Evolutionary conservation across 108 stramenopile genomes (phyloP), one percentile per base, ranked within the genome.

Genomic region (Pseudonitzschia multistriata): DNA sequence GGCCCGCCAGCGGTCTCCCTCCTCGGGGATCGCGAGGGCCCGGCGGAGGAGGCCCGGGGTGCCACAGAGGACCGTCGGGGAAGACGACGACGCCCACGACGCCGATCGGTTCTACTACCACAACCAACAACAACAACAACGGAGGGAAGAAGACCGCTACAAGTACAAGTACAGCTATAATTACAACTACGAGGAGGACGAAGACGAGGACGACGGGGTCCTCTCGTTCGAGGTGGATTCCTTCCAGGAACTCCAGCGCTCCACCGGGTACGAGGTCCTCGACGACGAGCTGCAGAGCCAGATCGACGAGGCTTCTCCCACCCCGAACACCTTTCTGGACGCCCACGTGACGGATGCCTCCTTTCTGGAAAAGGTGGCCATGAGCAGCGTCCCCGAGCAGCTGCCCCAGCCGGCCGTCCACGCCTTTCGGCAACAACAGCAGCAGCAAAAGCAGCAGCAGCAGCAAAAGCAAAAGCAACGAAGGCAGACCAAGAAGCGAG

Each of bases 351-450:
- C 53, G 6, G 75, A 79, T 52, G 84, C 80, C 2, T 68, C 76
- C 4, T 53, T 27, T 5, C 29, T 85, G 29, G 85, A 85, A 79
- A 82, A 78, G 72, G 63, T 85, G 3, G 85, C 85, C 79, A 85
- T 85, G 85, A 49, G 66, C 8, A 73, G 67, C 37, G 71, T 85
- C 31, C 81, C 81, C 10, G 62, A 78, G 49, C 85, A 85, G 42
- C 62, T 85, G 8, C 85, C 85, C 4, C 54, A 66, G 27, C 74
- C 72, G 14, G 81, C 80, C 48, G 62, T 82, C 10, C 45, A 73
- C 25, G 84, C 81, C 14, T 55, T 82, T 11, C 35, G 47, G 14
- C 50, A 67, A 4, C 37, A 34, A 15, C 63, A 64, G 14, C 52
- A 62, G 22, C 48, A 59, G 28, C 54, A 45, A 0, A 36, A 49